Evolutionary conservation across 306 rosid species (phyloP).

Genomic region (Rubus parviflorus): DNA sequence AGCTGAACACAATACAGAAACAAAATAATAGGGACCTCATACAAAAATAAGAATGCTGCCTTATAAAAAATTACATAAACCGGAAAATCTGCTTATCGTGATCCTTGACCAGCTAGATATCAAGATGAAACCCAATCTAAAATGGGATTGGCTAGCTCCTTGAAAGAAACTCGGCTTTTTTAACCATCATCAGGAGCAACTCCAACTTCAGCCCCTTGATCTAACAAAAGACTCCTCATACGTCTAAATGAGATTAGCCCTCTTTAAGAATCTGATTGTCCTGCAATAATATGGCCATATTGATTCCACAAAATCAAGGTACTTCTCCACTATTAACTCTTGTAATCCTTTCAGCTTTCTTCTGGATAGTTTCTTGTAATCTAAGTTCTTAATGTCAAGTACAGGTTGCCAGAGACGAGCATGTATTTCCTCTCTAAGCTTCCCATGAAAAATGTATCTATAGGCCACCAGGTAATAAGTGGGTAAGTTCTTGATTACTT

Average conservation of each 20-base stretch:
- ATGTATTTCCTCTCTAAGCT: constrained; percentile 54
- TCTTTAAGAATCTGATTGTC: constrained; percentile 73
- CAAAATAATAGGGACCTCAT: constrained; percentile 37
- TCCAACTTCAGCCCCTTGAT: constrained; percentile 28
- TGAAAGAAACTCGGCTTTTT: constrained; percentile 27
- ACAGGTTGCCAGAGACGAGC: constrained; percentile 54
- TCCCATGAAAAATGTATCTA: constrained; percentile 52
- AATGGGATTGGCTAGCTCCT: constrained; percentile 53
- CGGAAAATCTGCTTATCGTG: constrained; percentile 38
- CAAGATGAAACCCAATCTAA: constrained; percentile 50
- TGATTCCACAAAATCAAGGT: constrained; percentile 72
- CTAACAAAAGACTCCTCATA: constrained; percentile 29
- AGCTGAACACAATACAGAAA: constrained; percentile 29
- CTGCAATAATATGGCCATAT: constrained; percentile 87
- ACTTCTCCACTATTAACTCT: constrained; percentile 54
- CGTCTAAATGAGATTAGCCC: constrained; percentile 69
- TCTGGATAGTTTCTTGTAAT: constrained; percentile 56
- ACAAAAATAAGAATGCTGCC: constrained; percentile 36
- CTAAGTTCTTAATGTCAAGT: constrained; percentile 46
- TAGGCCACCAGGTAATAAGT: constrained; percentile 48
- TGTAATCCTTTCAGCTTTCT: constrained; percentile 54
- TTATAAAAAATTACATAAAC: constrained; percentile 33
- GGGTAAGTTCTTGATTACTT: constrained; percentile 54
- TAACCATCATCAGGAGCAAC: constrained; percentile 30
- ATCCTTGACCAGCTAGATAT: constrained; percentile 34